Evolutionary conservation across 106 monocot species (phyloP), one percentile per base, ranked within the genome.

Genomic region (Dendrobium chrysotoxum): DNA sequence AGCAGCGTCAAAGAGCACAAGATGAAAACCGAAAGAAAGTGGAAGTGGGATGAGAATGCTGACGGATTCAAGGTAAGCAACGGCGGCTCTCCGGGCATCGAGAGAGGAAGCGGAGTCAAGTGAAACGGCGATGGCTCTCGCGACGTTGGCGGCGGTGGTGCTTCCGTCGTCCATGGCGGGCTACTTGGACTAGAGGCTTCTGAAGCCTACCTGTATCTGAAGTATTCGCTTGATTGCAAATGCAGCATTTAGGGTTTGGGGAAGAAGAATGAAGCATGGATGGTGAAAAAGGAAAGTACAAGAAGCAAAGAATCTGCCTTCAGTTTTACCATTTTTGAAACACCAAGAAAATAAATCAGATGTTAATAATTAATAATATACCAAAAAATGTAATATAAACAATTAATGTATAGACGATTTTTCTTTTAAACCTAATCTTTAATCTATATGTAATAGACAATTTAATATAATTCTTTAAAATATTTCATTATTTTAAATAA

Each of bases 61-160:
- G 23, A 99, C 98, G 20, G 99, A 95, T 86, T 99, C 99, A 26
- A 99, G 80, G 85, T 88, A 99, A 53, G 88, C 78, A 30, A 95
- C 83, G 67, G 99, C 99, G 66, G 89, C 85, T 25, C 84, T 88
- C 18, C 93, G 85, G 53, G 91, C 81, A 11, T 93, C 95, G 5
- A 92, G 79, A 4, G 99, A 58, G 15, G 91, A 88, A 57, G 84
- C 83, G 87, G 89, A 90, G 84, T 99, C 93, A 75, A 91, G 77
- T 39, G 91, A 85, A 44, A 91, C 83, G 80, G 87, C 65, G 78
- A 99, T 93, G 80, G 99, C 99, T 28, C 77, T 79, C 4, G 95
- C 93, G 46, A 93, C 91, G 54, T 85, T 88, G 76, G 18, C 64
- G 28, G 95, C 90, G 6, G 88, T 38, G 64, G 46, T 74, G 76